Conservation (phyloP, 129 eudicot species). For the Lonicera japonica region DNA sequence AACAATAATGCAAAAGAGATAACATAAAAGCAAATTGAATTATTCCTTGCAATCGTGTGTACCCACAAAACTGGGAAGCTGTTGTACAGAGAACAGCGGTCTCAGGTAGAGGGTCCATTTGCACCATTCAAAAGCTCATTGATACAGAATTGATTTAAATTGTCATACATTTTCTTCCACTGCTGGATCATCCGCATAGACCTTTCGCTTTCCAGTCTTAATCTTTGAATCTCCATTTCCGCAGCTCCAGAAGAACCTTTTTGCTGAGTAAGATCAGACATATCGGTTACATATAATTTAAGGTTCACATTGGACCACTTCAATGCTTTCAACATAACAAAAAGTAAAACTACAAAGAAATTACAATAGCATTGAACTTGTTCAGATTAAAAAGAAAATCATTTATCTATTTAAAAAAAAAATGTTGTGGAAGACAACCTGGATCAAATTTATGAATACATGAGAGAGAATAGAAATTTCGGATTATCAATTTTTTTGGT, state of each 20-base stretch:
- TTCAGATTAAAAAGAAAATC: no score
- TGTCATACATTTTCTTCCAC: conserved; percentile 77
- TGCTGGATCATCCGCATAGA: conserved; percentile 66
- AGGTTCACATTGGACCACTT: background rate
- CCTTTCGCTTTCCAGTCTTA: conserved; percentile 48
- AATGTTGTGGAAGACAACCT: no score
- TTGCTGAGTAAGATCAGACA: conserved; percentile 37
- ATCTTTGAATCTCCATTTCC: conserved; percentile 72
- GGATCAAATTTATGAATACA: no score
- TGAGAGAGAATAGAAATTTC: no score
- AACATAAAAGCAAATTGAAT: background rate
- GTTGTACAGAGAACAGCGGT: background rate
- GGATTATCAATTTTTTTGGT: no score
- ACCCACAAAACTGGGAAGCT: background rate
- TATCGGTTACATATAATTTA: background rate
- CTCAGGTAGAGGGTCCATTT: conserved; percentile 10
- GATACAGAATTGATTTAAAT: conserved; percentile 65
- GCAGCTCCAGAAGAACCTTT: conserved; percentile 76
- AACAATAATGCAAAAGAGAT: background rate
- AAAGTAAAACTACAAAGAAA: background rate
- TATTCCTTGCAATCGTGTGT: background rate
- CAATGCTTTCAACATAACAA: background rate
- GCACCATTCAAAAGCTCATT: conserved; percentile 53
- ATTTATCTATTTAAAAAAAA: no score
- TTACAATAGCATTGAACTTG: no score